phyloP scores from a whole-genome alignment of 345 rosid species.

The Litchi chinensis region DNA sequence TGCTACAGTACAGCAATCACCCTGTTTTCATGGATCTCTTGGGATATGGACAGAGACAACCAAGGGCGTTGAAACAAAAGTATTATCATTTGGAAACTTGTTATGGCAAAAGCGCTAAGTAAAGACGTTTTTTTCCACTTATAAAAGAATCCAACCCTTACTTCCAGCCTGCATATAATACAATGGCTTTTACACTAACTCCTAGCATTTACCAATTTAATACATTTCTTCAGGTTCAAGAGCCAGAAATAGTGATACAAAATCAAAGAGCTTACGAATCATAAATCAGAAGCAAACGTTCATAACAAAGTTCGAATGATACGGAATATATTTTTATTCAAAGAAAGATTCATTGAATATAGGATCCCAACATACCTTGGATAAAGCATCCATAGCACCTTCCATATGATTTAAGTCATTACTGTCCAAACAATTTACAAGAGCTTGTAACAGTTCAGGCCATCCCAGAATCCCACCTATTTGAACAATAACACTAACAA shows the following conservation, averaged over 20 bases:
- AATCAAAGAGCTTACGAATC: background rate
- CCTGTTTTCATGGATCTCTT: background rate
- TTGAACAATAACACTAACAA: slow-evolving; percentile 78
- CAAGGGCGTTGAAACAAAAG: background rate
- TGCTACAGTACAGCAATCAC: background rate
- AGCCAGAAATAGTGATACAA: background rate
- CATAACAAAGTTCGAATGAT: background rate
- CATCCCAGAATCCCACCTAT: slow-evolving; percentile 71
- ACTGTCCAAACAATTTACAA: slow-evolving; percentile 80
- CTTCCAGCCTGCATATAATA: background rate
- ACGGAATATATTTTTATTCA: background rate
- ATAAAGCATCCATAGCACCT: slow-evolving; percentile 97
- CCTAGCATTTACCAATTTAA: background rate
- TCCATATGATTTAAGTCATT: slow-evolving; percentile 89
- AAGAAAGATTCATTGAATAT: background rate
- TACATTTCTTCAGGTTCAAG: background rate
- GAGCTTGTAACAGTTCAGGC: slow-evolving; percentile 89
- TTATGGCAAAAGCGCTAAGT: background rate
- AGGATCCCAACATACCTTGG: slow-evolving; percentile 61
- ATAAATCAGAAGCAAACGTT: background rate
- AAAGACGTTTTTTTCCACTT: background rate
- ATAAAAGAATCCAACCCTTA: background rate
- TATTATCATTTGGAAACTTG: background rate
- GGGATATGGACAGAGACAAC: background rate
- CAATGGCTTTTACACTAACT: background rate